Percentiles rank a stretch among this genome's conserved stretches.
phyloP scores from a whole-genome alignment of 495 filamentous ascomycete species.

The Aspergillus sparsus region DNA sequence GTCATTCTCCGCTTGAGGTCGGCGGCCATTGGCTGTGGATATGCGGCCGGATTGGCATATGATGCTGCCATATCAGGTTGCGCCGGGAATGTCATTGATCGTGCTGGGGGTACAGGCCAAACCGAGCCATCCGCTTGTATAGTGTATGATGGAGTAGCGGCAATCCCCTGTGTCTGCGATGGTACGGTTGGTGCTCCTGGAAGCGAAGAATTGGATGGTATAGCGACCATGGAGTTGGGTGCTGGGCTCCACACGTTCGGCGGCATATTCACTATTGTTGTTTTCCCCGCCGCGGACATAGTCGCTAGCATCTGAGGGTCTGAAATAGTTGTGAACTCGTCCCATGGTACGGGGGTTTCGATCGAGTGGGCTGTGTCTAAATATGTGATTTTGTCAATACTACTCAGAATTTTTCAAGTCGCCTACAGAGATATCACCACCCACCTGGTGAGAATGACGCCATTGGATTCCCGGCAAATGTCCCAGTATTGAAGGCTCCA shows the following conservation, averaged over 20 bases:
- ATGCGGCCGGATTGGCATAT: slow-evolving; percentile 33
- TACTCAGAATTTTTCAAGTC: not conserved
- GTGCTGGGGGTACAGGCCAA: slow-evolving; percentile 41
- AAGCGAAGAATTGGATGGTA: slow-evolving; percentile 35
- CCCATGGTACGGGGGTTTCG: slow-evolving; percentile 41
- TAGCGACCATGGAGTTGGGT: slow-evolving; percentile 26
- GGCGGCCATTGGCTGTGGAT: slow-evolving; percentile 36
- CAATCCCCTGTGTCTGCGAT: slow-evolving; percentile 37
- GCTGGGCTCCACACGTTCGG: slow-evolving; percentile 36
- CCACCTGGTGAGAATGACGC: slow-evolving; percentile 40
- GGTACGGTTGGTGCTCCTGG: slow-evolving; percentile 40
- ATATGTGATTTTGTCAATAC: not conserved
- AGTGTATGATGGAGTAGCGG: slow-evolving; percentile 32
- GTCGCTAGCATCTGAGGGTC: slow-evolving; percentile 42
- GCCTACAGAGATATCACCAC: slow-evolving; percentile 11
- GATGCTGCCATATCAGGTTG: slow-evolving; percentile 34
- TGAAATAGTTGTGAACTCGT: slow-evolving; percentile 46
- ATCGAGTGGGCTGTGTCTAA: slow-evolving; percentile 35
- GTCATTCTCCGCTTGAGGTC: slow-evolving; percentile 49
- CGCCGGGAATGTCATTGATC: slow-evolving; percentile 45
- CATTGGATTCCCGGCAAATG: slow-evolving; percentile 39
- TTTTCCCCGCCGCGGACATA: slow-evolving; percentile 37
- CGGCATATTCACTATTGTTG: slow-evolving; percentile 42
- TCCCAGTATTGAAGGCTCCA: slow-evolving; percentile 32
- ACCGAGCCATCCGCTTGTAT: slow-evolving; percentile 45